Evolutionary conservation across 2,329 filamentous ascomycete species (phyloP), one percentile per base, ranked within the genome.

Genomic region (Fusarium sp.): DNA sequence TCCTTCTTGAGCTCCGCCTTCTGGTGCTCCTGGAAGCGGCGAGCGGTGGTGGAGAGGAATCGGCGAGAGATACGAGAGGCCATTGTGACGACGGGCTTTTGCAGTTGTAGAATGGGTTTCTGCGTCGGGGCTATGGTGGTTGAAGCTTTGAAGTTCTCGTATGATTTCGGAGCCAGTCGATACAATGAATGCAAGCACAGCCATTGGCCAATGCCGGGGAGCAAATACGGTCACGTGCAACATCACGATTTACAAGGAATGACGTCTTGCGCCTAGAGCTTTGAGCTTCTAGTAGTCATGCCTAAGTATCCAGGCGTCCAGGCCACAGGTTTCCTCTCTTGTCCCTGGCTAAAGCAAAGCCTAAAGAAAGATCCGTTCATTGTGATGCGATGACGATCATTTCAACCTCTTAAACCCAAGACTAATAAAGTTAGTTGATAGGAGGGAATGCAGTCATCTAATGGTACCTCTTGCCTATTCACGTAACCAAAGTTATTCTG

Each of bases 21-120:
- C 73, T 78, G 77, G 50, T 80, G 74, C 62, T 83, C 78, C 71
- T 81, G 77, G 70, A 88, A 74, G 63, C 86, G 86, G 75, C 86
- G 86, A 69, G 80, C 77, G 59, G 84, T 82, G 75, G 86, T 87
- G 75, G 84, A 82, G 75, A 89, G 85, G 65, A 86, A 82, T 69
- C 87, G 83, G 74, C 86, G 86, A 71, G 87, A 81, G 75, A 88
- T 80, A 74, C 85, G 78, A 74, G 87, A 88, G 65, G 86, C 84
- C 86, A 89, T 89, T 78, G 76, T 80, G 78, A 70, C 70, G 71
- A 72, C 63, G 49, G 60, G 65, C 33, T 56, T 67, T 68, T 63
- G 39, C 16, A 41, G 57, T 48, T 66, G 58, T 50, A 63, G 55
- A 65, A 62, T 60, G 43, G 64, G 57, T 60, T 65, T 63, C 70